These are phyloP conservation scores for Paramecium caudatum DNA, from an alignment of 73 alveolate species.

Conservation along the genomic window DNA sequence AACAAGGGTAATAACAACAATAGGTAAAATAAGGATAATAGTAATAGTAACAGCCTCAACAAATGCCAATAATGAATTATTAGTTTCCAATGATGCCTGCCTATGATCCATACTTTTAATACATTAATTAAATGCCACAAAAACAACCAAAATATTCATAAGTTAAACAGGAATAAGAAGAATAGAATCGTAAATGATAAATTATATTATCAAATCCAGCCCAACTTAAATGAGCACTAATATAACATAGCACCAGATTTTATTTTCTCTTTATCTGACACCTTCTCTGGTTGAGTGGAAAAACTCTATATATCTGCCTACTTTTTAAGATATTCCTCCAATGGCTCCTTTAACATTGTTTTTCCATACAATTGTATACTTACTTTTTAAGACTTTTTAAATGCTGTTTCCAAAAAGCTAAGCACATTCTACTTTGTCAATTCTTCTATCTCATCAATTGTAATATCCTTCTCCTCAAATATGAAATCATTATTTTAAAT, in stretches of 20 bases:
- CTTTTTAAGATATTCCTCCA: not conserved
- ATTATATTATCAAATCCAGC: constrained; percentile 12
- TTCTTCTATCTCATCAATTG: not conserved
- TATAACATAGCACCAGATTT: constrained; percentile 17
- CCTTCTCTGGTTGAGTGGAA: not conserved
- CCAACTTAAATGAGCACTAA: constrained; percentile 21
- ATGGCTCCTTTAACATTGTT: not conserved
- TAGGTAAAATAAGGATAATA: not conserved
- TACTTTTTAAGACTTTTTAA: not conserved
- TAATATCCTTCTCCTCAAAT: constrained; percentile 7
- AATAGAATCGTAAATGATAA: constrained; percentile 43
- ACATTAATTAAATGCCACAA: not conserved
- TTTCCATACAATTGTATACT: constrained; percentile 22
- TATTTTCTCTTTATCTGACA: constrained; percentile 33
- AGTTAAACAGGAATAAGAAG: not conserved
- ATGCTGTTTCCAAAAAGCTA: not conserved
- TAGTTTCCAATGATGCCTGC: constrained; percentile 18
- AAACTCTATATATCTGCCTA: not conserved
- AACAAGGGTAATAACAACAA: not conserved
- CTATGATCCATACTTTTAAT: not conserved
- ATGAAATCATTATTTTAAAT: constrained; percentile 8
- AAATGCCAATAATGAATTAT: constrained; percentile 9
- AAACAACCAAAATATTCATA: constrained; percentile 11
- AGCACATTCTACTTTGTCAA: not conserved
- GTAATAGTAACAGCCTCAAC: not conserved